Evolutionary conservation across 2,329 filamentous ascomycete genomes (phyloP).

Genomic region (Lasiodiplodia theobromae): DNA sequence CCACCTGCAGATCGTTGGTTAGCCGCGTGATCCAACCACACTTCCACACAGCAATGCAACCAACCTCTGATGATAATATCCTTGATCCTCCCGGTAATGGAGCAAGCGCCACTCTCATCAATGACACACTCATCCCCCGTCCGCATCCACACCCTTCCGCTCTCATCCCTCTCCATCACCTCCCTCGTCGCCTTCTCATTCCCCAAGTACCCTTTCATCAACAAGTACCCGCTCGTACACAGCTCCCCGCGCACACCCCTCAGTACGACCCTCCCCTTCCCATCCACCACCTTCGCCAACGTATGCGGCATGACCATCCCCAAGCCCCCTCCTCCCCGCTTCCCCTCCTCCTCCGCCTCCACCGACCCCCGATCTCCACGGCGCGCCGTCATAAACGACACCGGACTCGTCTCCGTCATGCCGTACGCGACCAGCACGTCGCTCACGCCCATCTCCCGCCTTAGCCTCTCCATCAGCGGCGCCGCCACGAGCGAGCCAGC

Average conservation of each 20-base stretch:
- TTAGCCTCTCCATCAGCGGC: constrained; percentile 78
- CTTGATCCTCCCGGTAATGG: constrained; percentile 91
- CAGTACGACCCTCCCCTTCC: constrained; percentile 68
- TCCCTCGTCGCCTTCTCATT: constrained; percentile 73
- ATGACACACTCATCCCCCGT: constrained; percentile 92
- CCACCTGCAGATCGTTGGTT: constrained; percentile 60
- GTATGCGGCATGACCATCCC: constrained; percentile 86
- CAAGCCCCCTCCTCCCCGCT: constrained; percentile 71
- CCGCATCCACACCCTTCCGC: constrained; percentile 79
- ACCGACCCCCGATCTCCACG: too few species aligned
- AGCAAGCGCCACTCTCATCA: constrained; percentile 81
- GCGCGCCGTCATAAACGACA: constrained; percentile 74
- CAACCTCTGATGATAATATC: constrained; percentile 87
- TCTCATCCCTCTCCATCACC: constrained; percentile 66
- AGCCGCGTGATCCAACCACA: background rate
- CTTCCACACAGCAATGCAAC: background rate
- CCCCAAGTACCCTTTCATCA: constrained; percentile 90
- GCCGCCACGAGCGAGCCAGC: constrained; percentile 84
- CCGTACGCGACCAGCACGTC: constrained; percentile 94
- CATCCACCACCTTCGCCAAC: constrained; percentile 76
- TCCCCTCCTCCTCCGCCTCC: constrained; percentile 68
- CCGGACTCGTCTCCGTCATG: constrained; percentile 89
- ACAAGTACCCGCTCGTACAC: constrained; percentile 80
- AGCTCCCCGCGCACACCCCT: constrained; percentile 78
- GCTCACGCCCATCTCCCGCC: constrained; percentile 74